These are phyloP conservation scores for Xylaria curta DNA, from an alignment of 495 filamentous ascomycete species.

Conservation along the genomic window DNA sequence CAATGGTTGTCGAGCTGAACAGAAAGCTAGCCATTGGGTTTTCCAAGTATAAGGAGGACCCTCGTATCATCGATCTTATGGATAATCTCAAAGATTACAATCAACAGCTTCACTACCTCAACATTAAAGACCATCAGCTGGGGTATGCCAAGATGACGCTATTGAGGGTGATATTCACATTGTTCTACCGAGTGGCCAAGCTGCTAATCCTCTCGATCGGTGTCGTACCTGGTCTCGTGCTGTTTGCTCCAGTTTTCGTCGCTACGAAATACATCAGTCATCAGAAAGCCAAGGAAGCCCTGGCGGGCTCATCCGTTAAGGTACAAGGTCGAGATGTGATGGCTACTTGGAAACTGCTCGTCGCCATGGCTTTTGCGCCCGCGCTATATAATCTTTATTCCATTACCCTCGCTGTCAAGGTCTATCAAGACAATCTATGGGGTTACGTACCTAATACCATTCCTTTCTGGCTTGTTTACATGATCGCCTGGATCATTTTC, in stretches of 20 bases:
- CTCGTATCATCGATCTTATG: conserved; percentile 78
- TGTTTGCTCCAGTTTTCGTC: conserved; percentile 92
- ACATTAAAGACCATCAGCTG: conserved; percentile 94
- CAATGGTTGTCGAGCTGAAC: conserved; percentile 95
- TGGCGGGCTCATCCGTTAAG: conserved; percentile 93
- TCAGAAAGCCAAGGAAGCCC: conserved; percentile 86
- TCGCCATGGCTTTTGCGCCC: conserved; percentile 86
- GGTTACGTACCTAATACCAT: conserved; percentile 81
- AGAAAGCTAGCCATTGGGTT: conserved; percentile 92
- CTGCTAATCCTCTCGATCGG: conserved; percentile 76
- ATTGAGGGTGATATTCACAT: conserved; percentile 71
- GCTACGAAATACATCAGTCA: conserved; percentile 88
- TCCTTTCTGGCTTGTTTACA: conserved; percentile 76
- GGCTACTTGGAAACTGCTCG: conserved; percentile 97
- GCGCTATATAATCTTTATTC: conserved; percentile 85
- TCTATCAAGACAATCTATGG: conserved; percentile 78
- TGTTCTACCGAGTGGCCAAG: conserved; percentile 82
- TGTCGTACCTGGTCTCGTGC: conserved; percentile 82
- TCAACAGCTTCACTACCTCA: conserved; percentile 80
- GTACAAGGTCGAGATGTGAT: conserved; percentile 93
- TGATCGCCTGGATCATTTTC: conserved; percentile 78
- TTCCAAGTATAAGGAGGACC: conserved; percentile 89
- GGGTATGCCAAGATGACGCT: conserved; percentile 86
- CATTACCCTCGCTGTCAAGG: conserved; percentile 73
- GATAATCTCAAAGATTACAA: conserved; percentile 87